Evolutionary conservation across 169 alveolate genomes (phyloP).

Genomic region (Sarcocystis neurona): DNA sequence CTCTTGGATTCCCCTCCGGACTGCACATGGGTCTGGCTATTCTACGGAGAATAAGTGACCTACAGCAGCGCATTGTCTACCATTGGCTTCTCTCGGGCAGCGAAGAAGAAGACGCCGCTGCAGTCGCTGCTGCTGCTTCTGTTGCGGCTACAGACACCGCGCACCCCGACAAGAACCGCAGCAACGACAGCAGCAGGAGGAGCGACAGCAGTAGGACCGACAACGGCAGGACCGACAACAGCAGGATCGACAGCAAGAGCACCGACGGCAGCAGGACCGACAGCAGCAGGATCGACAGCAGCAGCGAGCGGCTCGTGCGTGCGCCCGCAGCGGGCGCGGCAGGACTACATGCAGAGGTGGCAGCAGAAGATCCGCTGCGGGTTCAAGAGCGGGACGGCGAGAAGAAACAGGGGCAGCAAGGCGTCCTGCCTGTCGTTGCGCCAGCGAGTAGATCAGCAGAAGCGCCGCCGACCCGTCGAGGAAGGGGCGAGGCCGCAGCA

Average conservation of each 20-base stretch:
- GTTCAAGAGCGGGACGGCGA: too few species aligned
- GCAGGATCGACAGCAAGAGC: background rate
- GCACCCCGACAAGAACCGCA: background rate
- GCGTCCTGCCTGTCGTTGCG: background rate
- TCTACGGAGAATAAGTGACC: background rate
- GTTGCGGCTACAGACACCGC: background rate
- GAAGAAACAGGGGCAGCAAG: too few species aligned
- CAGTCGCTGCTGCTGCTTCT: too few species aligned
- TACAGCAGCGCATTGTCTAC: background rate
- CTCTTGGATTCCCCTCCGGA: slow-evolving; percentile 26
- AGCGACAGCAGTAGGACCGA: background rate
- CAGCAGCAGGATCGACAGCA: background rate
- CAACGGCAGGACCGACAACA: background rate
- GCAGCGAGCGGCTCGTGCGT: too few species aligned
- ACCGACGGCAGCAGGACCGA: too few species aligned
- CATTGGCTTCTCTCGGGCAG: slow-evolving; percentile 23
- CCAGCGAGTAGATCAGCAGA: too few species aligned
- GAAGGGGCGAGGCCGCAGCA: background rate
- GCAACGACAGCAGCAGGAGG: background rate
- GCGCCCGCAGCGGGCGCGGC: background rate
- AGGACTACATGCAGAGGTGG: too few species aligned
- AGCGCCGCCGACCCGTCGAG: background rate
- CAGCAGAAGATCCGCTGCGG: too few species aligned
- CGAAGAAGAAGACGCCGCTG: too few species aligned
- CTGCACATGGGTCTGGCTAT: slow-evolving; percentile 22